Conservation (phyloP, 2,329 filamentous ascomycete genomes). For the Penicillium sp. region DNA sequence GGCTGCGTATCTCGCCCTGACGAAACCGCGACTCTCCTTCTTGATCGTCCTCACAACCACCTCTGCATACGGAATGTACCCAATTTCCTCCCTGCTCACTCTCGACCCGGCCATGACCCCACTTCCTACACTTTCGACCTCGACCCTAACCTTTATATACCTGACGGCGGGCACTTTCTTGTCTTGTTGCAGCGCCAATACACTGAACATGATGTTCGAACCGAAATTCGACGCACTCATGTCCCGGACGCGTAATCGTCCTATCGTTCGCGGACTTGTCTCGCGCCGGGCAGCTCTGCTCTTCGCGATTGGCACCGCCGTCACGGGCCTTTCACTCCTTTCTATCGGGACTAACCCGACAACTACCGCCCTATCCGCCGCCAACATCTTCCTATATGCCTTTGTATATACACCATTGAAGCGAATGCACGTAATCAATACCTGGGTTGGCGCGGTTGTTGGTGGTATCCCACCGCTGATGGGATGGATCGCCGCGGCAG, state of each 20-base stretch:
- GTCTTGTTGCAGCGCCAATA: slow-evolving; percentile 82
- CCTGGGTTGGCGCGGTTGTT: slow-evolving; percentile 87
- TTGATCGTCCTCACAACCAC: slow-evolving; percentile 86
- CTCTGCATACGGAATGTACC: slow-evolving; percentile 84
- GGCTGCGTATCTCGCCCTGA: slow-evolving; percentile 76
- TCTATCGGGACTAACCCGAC: slow-evolving; percentile 92
- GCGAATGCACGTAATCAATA: slow-evolving; percentile 75
- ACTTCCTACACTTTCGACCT: slow-evolving; percentile 56
- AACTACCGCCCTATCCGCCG: slow-evolving; percentile 70
- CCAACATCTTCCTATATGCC: slow-evolving; percentile 83
- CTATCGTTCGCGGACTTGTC: slow-evolving; percentile 73
- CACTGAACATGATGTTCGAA: slow-evolving; percentile 96
- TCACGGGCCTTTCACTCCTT: slow-evolving; percentile 60
- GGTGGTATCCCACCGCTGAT: slow-evolving; percentile 91
- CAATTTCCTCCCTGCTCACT: slow-evolving; percentile 74
- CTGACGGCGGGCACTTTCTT: slow-evolving; percentile 81
- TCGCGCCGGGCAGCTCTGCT: slow-evolving; percentile 60
- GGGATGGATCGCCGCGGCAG: slow-evolving; percentile 94
- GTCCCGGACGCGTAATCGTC: slow-evolving; percentile 83
- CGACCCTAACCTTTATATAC: slow-evolving; percentile 82
- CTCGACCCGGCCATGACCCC: slow-evolving; percentile 62
- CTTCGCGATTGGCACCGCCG: slow-evolving; percentile 69
- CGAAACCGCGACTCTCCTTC: slow-evolving; percentile 89
- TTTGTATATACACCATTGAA: slow-evolving; percentile 90
- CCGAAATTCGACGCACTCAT: slow-evolving; percentile 82